Evolutionary conservation across 2,329 filamentous ascomycete genomes (phyloP).

Genomic region (Periconia digitata): DNA sequence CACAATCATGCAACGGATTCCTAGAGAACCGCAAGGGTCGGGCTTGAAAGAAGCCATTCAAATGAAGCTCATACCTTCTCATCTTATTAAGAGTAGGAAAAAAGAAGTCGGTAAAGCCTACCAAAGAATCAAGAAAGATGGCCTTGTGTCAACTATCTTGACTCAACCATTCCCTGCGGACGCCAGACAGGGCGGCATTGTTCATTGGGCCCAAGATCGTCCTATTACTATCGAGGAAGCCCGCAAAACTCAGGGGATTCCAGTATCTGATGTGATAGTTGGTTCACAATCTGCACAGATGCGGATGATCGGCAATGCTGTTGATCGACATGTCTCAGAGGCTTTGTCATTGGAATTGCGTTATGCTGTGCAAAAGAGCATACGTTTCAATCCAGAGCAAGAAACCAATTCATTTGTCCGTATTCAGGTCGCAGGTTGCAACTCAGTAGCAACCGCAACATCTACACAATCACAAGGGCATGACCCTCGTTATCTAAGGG

Average conservation of each 20-base stretch:
- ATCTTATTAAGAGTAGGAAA: conserved; percentile 22
- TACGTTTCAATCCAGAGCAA: neutral
- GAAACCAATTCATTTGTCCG: too few species aligned
- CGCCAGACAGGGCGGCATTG: conserved; percentile 53
- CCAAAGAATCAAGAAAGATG: conserved; percentile 54
- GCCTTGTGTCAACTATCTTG: conserved; percentile 64
- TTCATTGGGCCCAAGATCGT: conserved; percentile 70
- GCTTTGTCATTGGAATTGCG: conserved; percentile 63
- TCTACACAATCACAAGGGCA: neutral
- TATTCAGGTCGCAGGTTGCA: too few species aligned
- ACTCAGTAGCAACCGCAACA: neutral
- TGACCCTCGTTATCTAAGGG: neutral
- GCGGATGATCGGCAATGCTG: conserved; percentile 74
- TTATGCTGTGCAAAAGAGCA: conserved; percentile 7
- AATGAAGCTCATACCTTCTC: conserved; percentile 34
- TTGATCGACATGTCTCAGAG: conserved; percentile 68
- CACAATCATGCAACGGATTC: conserved; percentile 59
- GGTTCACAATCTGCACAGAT: conserved; percentile 60
- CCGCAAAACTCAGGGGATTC: conserved; percentile 69
- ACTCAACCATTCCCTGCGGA: conserved; percentile 58
- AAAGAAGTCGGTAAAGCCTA: conserved; percentile 44
- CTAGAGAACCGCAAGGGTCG: conserved; percentile 52
- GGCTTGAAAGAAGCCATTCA: conserved; percentile 37
- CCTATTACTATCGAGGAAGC: conserved; percentile 67
- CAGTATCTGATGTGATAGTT: conserved; percentile 69